Conservation (phyloP, 768 basidiomycete genomes). For the Psilocybe cubensis region DNA sequence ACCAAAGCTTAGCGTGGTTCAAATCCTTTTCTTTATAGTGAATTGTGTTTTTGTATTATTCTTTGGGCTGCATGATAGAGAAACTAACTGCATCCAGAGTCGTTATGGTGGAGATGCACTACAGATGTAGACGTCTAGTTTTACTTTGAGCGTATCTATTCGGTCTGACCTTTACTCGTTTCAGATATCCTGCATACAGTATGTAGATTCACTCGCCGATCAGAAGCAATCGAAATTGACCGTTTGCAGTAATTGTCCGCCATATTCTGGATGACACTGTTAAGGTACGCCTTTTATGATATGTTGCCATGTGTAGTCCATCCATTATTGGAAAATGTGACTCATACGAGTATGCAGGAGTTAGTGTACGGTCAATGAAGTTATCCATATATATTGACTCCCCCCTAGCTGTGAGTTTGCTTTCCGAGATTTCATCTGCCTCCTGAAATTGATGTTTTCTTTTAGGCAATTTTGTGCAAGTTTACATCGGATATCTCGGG, state of each 20-base stretch:
- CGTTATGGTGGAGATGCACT: slow-evolving; percentile 5
- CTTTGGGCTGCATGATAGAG: no score
- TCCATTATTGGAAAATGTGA: background rate
- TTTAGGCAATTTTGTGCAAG: slow-evolving; percentile 5
- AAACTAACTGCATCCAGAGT: no score
- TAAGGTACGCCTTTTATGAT: background rate
- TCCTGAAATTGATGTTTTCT: no score
- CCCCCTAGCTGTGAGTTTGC: no score
- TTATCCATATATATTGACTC: no score
- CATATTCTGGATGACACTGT: background rate
- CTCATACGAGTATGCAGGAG: background rate
- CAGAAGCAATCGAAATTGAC: no score
- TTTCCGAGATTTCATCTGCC: no score
- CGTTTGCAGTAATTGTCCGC: background rate
- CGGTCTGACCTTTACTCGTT: background rate
- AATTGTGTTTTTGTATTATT: background rate
- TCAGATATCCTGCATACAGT: slow-evolving; percentile 1
- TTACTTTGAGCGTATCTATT: background rate
- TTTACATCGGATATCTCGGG: background rate
- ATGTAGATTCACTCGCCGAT: background rate
- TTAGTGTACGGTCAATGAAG: no score
- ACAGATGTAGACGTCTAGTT: background rate
- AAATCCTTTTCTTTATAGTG: slow-evolving; percentile 9
- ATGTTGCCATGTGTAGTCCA: background rate
- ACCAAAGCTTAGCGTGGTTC: background rate